A percentile compares a stretch with the other conserved stretches of the same genome.
Conservation (phyloP, 208 protist genomes). For the Trypanosoma vivax region DNA sequence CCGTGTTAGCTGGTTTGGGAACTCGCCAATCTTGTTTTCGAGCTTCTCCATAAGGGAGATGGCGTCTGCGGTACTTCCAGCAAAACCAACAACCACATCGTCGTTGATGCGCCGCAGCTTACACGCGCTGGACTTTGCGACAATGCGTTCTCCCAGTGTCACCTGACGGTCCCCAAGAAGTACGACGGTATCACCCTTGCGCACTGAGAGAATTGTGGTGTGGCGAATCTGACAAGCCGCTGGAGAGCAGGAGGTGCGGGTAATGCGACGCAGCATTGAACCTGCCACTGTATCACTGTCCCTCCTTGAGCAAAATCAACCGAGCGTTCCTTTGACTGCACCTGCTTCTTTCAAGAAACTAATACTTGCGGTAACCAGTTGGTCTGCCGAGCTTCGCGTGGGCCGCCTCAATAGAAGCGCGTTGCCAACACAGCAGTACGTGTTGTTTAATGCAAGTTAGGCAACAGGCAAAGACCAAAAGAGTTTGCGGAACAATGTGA, state of each 20-base stretch:
- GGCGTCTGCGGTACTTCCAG: conserved; percentile 92
- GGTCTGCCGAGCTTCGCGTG: too few relatives aligned
- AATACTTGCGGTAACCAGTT: too few relatives aligned
- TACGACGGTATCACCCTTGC: conserved; percentile 89
- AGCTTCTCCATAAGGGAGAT: conserved; percentile 95
- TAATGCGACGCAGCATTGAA: conserved; percentile 34
- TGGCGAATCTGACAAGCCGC: conserved; percentile 45
- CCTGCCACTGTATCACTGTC: background rate
- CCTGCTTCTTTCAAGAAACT: too few relatives aligned
- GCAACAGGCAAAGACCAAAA: too few relatives aligned
- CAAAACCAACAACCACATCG: conserved; percentile 90
- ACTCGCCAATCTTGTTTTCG: conserved; percentile 91
- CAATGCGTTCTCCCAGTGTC: conserved; percentile 90
- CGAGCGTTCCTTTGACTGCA: too few relatives aligned
- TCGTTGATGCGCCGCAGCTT: conserved; percentile 77
- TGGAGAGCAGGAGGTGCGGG: conserved; percentile 26
- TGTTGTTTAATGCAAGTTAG: too few relatives aligned
- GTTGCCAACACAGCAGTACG: too few relatives aligned
- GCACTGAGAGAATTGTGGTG: conserved; percentile 93
- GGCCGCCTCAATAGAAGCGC: too few relatives aligned
- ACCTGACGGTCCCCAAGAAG: conserved; percentile 93
- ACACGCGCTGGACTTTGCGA: conserved; percentile 81
- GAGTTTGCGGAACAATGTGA: too few relatives aligned
- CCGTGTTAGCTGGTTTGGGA: conserved; percentile 89
- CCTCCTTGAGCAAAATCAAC: background rate